These are phyloP conservation scores for Meira miltonrushii DNA, from an alignment of 1,284 basidiomycete species.

Conservation along the genomic window DNA sequence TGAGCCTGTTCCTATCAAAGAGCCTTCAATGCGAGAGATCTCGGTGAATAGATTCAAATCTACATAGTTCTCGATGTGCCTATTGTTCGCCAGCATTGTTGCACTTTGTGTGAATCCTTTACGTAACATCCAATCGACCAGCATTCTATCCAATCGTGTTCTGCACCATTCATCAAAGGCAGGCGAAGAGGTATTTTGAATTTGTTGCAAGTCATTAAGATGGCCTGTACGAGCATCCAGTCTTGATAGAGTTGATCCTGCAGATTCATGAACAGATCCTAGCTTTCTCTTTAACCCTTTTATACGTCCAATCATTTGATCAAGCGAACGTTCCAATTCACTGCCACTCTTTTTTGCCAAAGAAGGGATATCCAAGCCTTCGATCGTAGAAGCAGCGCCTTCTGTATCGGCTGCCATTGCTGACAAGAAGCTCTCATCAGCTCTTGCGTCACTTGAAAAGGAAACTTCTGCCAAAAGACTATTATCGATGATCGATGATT, in stretches of 20 bases:
- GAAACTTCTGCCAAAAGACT: background rate
- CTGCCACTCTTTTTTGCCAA: conserved; percentile 9
- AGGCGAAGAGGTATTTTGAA: conserved; percentile 13
- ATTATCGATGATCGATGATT: background rate
- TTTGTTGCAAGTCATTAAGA: conserved; percentile 24
- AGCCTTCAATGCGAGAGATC: conserved; percentile 75
- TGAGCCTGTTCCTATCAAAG: conserved; percentile 56
- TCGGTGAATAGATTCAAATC: conserved; percentile 74
- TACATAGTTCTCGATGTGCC: conserved; percentile 55
- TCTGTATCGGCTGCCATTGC: background rate
- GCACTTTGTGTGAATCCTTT: conserved; percentile 55
- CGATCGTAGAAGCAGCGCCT: background rate
- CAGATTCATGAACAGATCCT: conserved; percentile 5
- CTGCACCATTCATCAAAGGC: conserved; percentile 62
- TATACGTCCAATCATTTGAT: conserved; percentile 69
- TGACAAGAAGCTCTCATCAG: background rate
- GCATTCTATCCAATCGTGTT: conserved; percentile 75
- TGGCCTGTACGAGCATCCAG: conserved; percentile 30
- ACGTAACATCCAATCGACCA: conserved; percentile 84
- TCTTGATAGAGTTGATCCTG: conserved; percentile 18
- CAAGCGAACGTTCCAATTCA: conserved; percentile 58
- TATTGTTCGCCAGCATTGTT: conserved; percentile 17
- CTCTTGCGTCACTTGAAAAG: background rate
- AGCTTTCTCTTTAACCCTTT: conserved; percentile 70
- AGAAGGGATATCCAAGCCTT: background rate